Evolutionary conservation across 2,329 filamentous ascomycete genomes (phyloP).

Genomic region (Pseudohalonectria lignicola): DNA sequence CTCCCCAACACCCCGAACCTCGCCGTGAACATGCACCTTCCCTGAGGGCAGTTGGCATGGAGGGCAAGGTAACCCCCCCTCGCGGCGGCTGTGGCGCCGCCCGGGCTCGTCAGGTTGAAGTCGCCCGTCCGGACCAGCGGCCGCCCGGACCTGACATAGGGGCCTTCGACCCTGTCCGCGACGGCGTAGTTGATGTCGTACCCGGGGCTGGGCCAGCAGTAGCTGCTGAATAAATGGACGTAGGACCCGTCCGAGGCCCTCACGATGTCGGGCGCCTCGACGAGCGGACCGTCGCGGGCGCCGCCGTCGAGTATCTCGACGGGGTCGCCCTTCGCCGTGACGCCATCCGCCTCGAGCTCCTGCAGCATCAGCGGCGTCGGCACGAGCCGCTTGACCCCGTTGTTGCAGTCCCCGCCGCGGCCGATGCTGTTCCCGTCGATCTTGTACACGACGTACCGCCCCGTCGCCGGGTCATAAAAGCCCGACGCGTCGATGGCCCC

Average conservation of each 20-base stretch:
- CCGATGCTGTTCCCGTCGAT: constrained; percentile 50
- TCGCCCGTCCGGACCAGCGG: constrained; percentile 24
- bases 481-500: constrained; percentile 54
- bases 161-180: constrained; percentile 23
- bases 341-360: constrained; percentile 29
- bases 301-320: constrained; percentile 33
- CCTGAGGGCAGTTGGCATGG: constrained; percentile 23
- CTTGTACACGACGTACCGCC: constrained; percentile 53
- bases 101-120: constrained; percentile 25
- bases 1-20: not conserved
- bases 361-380: constrained; percentile 48
- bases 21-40: constrained; percentile 18
- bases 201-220: constrained; percentile 40
- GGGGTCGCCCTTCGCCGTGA: constrained; percentile 38
- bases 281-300: constrained; percentile 37
- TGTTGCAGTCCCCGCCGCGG: constrained; percentile 30
- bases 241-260: constrained; percentile 35
- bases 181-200: constrained; percentile 54
- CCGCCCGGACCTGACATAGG: constrained; percentile 18
- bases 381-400: constrained; percentile 25
- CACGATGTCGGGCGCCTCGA: constrained; percentile 50
- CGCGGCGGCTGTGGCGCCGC: constrained; percentile 23
- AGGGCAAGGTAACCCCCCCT: constrained; percentile 21
- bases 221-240: constrained; percentile 51
- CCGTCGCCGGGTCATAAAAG: constrained; percentile 41